These are phyloP conservation scores for Brachypodium distachyon DNA, from an alignment of 202 grass and related monocot species.

Conservation along the genomic window DNA sequence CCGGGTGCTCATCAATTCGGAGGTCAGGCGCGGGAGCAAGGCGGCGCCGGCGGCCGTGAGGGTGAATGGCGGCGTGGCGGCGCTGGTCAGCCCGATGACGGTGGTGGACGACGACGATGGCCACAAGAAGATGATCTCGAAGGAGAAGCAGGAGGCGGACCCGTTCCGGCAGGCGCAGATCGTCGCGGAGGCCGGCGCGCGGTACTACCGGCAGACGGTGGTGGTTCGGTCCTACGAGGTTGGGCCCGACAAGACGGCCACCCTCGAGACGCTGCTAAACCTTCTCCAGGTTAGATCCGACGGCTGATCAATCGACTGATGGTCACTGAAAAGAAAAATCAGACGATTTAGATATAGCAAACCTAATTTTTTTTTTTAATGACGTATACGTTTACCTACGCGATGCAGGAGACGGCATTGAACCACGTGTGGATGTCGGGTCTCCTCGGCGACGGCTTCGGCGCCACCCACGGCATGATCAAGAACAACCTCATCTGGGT, in stretches of 20 bases:
- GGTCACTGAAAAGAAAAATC: too few relatives aligned
- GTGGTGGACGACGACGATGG: too few relatives aligned
- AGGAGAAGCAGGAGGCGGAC: constrained; percentile 44
- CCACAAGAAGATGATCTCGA: too few relatives aligned
- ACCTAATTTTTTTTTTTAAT: too few relatives aligned
- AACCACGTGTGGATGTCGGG: constrained; percentile 78
- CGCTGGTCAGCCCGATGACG: too few relatives aligned
- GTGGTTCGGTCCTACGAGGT: constrained; percentile 62
- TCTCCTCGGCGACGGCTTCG: constrained; percentile 59
- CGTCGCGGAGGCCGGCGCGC: constrained; percentile 39
- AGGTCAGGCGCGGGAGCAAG: too few relatives aligned
- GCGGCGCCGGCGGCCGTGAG: too few relatives aligned
- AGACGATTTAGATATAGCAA: too few relatives aligned
- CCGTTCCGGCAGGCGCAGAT: constrained; percentile 55
- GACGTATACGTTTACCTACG: background rate
- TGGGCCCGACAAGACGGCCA: constrained; percentile 48
- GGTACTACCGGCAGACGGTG: constrained; percentile 55
- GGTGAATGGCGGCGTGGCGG: too few relatives aligned
- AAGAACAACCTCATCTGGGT: constrained; percentile 76
- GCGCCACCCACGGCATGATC: constrained; percentile 64
- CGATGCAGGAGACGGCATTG: constrained; percentile 53
- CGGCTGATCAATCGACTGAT: too few relatives aligned
- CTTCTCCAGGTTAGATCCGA: constrained; percentile 60
- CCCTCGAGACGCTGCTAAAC: constrained; percentile 51
- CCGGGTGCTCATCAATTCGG: too few relatives aligned